Conservation (phyloP, 371 early-diverging fungal species). For the Edhazardia aedis region DNA sequence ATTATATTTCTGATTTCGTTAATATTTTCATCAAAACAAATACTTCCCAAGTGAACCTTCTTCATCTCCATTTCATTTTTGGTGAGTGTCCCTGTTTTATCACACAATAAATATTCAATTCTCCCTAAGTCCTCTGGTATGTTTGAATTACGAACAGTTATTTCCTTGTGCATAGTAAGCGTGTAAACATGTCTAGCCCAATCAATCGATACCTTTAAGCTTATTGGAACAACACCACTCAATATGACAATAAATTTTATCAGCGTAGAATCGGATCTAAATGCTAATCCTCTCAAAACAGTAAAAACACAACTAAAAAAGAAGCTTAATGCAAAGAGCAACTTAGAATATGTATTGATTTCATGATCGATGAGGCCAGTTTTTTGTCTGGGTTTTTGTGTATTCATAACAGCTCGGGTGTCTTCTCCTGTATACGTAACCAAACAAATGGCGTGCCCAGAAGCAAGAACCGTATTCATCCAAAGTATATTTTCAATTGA, state of each 20-base stretch:
- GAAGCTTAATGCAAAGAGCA: slow-evolving; percentile 20
- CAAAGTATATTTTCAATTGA: slow-evolving; percentile 78
- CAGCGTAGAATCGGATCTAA: slow-evolving; percentile 64
- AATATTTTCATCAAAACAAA: too few relatives aligned
- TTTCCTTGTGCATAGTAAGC: slow-evolving; percentile 40
- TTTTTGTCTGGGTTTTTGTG: slow-evolving; percentile 72
- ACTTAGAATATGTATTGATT: slow-evolving; percentile 63
- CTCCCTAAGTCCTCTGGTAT: slow-evolving; percentile 78
- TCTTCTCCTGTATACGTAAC: slow-evolving; percentile 88
- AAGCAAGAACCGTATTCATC: slow-evolving; percentile 86
- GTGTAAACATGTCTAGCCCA: slow-evolving; percentile 79
- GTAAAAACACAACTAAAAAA: slow-evolving; percentile 57
- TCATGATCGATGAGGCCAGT: slow-evolving; percentile 76
- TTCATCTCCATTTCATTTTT: slow-evolving; percentile 82
- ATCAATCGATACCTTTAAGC: slow-evolving; percentile 77
- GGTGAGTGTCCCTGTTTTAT: slow-evolving; percentile 94
- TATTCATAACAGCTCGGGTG: slow-evolving; percentile 87
- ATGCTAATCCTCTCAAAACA: slow-evolving; percentile 62
- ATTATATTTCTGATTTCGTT: too few relatives aligned
- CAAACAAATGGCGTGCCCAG: slow-evolving; percentile 65
- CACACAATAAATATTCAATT: slow-evolving; percentile 73
- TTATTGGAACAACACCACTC: slow-evolving; percentile 85
- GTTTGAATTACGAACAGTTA: slow-evolving; percentile 56
- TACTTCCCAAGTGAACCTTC: slow-evolving; percentile 79
- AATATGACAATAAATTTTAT: slow-evolving; percentile 82